Conservation (phyloP, 1,139 yeast genomes). For the Yamadazyma dendronema region DNA sequence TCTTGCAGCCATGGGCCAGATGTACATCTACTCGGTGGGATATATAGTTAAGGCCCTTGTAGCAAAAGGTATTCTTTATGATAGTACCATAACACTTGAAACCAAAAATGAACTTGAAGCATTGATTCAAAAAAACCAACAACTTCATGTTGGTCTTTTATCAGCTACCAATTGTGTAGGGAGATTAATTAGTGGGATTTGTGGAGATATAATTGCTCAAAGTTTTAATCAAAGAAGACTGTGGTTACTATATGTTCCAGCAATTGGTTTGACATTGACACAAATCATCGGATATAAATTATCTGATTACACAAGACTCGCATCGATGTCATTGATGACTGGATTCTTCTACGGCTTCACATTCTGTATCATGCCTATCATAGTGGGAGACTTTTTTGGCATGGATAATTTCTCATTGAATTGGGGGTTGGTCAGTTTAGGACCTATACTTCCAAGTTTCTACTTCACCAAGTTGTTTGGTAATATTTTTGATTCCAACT, state of each 20-base stretch:
- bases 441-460: constrained; percentile 53
- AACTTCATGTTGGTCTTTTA: constrained; percentile 53
- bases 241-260: constrained; percentile 47
- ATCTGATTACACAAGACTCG: constrained; percentile 27
- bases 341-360: constrained; percentile 60
- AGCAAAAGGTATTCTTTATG: constrained; percentile 19
- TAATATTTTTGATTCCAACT: constrained; percentile 46
- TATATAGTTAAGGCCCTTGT: constrained; percentile 56
- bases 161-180: constrained; percentile 57
- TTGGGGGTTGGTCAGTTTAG: constrained; percentile 57
- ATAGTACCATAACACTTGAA: constrained; percentile 12
- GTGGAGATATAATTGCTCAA: constrained; percentile 51
- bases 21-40: constrained; percentile 63
- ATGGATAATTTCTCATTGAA: constrained; percentile 52
- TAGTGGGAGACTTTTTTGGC: constrained; percentile 60
- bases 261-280: constrained; percentile 37
- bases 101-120: constrained; percentile 23
- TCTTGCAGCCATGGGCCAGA: constrained; percentile 57
- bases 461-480: constrained; percentile 54
- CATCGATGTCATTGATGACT: constrained; percentile 40
- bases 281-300: constrained; percentile 41
- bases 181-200: constrained; percentile 48
- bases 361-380: constrained; percentile 56
- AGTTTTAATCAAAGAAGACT: constrained; percentile 42
- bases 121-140: constrained; percentile 48